These are phyloP conservation scores for Closterium sp. DNA, from an alignment of 139 green algal species.

Conservation along the genomic window DNA sequence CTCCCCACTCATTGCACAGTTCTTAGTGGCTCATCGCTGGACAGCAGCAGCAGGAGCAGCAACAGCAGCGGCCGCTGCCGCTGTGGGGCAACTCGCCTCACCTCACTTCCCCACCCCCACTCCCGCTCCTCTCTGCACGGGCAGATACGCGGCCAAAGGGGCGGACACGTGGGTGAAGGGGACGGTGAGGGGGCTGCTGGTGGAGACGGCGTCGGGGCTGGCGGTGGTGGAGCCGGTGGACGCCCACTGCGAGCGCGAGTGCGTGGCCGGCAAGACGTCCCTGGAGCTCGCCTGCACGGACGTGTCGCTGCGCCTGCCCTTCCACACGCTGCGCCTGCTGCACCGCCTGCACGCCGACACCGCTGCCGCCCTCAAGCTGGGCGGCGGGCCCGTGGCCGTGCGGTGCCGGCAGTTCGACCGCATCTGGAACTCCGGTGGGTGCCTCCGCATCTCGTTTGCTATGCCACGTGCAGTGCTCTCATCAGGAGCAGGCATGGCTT, in stretches of 20 bases:
- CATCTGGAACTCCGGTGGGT: constrained; percentile 59
- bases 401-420: constrained; percentile 65
- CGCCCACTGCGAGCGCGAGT: constrained; percentile 5
- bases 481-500: neutral
- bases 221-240: constrained; percentile 36
- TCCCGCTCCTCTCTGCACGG: too few relatives aligned
- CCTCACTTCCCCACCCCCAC: too few relatives aligned
- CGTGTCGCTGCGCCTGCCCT: constrained; percentile 66
- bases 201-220: constrained; percentile 27
- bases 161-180: constrained; percentile 17
- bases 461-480: too few relatives aligned
- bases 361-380: constrained; percentile 51
- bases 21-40: too few relatives aligned
- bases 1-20: too few relatives aligned
- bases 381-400: constrained; percentile 52
- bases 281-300: constrained; percentile 58
- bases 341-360: constrained; percentile 57
- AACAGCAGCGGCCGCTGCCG: too few relatives aligned
- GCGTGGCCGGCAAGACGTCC: constrained; percentile 36
- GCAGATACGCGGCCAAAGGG: constrained; percentile 16
- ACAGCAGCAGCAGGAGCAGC: too few relatives aligned
- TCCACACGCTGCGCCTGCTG: constrained; percentile 70
- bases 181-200: constrained; percentile 14
- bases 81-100: too few relatives aligned
- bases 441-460: too few relatives aligned